Base-by-base conservation (phyloP, 148 eudicot genomes). In the Nepenthes mirabilis region DNA sequence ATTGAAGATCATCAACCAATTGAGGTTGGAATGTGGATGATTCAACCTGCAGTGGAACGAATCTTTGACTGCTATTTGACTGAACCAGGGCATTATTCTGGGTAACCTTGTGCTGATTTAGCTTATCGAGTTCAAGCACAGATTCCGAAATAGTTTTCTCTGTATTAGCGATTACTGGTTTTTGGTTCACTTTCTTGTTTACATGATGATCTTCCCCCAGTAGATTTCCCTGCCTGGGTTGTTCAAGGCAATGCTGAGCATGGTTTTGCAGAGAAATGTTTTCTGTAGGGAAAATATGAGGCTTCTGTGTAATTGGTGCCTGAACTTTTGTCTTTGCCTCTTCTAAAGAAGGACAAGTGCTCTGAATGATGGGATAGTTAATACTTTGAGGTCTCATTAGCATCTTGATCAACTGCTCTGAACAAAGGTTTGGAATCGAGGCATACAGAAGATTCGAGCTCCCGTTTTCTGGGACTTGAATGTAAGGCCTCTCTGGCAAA, bases 371-470 rank as follows among this genome's bases (percentile, higher is more conserved):
- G 80, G 33, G 59, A 71, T 72, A 60, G 63, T 47, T 68, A 10
- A 67, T 45, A 34, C 23, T 52, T 6, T 75, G 79, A 68, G 90
- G 95, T 45, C 81, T 77, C 35, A 74, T 70, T 23, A 90, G 75
- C 82, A 80, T 83, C 65, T 79, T 84, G 70, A 90, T 66, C 54
- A 90, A 66, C 52, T 90, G 95, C 57, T 90, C 97, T 2, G 95
- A 80, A 83, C 86, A 86, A 6, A 82, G 70, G 65, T 68, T 84
- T 32, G 97, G 77, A 36, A 75, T 49, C 2, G 90, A 70, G 9
- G 90, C 72, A 59, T 73, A 77, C 32, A 70, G 70, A 68, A 86
- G 47, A 49, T 72, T 67, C 47, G 65, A 66, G 14, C 59, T 62
- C 36, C 69, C 47, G 50, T 52, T 70, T 48, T 74, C 91, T 2